These are phyloP conservation scores for Melocanna baccifera DNA, from an alignment of 176 grass and related monocot genomes.

Conservation along the genomic window DNA sequence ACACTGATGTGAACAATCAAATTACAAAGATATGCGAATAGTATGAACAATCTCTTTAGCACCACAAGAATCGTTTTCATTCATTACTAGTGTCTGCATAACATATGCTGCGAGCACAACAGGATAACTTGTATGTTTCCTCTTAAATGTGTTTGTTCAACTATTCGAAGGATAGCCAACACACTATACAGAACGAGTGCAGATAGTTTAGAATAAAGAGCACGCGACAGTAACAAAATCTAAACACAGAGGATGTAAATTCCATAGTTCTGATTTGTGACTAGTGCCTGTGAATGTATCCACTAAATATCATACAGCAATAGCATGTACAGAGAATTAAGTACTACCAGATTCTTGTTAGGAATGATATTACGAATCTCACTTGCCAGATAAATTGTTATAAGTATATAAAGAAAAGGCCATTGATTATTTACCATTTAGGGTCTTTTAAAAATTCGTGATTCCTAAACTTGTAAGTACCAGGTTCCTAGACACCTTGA, in stretches of 20 bases:
- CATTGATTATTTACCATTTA: background rate
- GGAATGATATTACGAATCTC: background rate
- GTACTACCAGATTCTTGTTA: background rate
- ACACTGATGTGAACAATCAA: slow-evolving; percentile 15
- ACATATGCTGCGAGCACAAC: slow-evolving; percentile 5
- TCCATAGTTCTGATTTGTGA: background rate
- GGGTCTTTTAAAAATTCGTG: background rate
- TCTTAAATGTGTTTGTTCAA: slow-evolving; percentile 6
- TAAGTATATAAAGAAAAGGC: background rate
- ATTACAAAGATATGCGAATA: background rate
- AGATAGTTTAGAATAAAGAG: background rate
- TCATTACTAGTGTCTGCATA: background rate
- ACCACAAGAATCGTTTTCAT: background rate
- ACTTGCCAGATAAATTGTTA: background rate
- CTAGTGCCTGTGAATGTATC: background rate
- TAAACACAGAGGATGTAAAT: background rate
- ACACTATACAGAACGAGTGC: background rate
- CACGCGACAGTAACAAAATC: background rate
- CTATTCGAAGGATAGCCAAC: background rate
- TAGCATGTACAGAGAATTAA: background rate
- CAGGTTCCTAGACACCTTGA: background rate
- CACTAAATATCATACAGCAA: background rate
- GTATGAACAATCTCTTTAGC: slow-evolving; percentile 5
- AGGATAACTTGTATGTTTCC: background rate
- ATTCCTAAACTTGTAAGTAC: background rate